A percentile compares a stretch with the other conserved stretches of the same genome.
Evolutionary conservation across 805 yeast species (phyloP).

Genomic region (Debaryomyces maramus): DNA sequence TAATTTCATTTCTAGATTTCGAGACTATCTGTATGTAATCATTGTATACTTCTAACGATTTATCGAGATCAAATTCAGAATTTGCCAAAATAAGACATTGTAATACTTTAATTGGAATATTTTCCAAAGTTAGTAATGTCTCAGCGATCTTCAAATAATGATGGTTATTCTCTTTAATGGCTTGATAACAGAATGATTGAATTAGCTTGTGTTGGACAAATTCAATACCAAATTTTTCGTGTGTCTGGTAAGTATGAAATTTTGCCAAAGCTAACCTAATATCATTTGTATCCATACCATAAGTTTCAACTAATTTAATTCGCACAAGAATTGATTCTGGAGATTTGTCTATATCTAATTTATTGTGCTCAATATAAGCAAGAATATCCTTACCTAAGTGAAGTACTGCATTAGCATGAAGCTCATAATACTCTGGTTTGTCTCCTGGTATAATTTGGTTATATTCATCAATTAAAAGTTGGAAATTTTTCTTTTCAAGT

Average conservation of each 20-base stretch:
- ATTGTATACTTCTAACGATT: slow-evolving; percentile 46
- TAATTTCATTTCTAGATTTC: slow-evolving; percentile 23
- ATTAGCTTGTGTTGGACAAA: slow-evolving; percentile 42
- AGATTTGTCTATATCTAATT: slow-evolving; percentile 23
- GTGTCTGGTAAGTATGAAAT: slow-evolving; percentile 40
- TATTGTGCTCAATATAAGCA: slow-evolving; percentile 17
- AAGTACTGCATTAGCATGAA: neutral
- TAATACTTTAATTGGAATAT: slow-evolving; percentile 31
- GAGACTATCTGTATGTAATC: slow-evolving; percentile 41
- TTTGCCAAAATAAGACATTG: slow-evolving; percentile 44
- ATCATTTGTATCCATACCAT: slow-evolving; percentile 31
- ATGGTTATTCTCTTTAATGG: slow-evolving; percentile 31
- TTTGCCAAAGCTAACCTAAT: slow-evolving; percentile 33
- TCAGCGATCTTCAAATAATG: slow-evolving; percentile 39
- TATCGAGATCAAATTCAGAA: slow-evolving; percentile 38
- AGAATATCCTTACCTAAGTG: slow-evolving; percentile 12
- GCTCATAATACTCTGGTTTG: neutral
- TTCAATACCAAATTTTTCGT: slow-evolving; percentile 40
- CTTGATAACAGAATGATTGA: slow-evolving; percentile 40
- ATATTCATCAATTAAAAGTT: neutral
- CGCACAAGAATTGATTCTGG: slow-evolving; percentile 34
- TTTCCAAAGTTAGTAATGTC: slow-evolving; percentile 26
- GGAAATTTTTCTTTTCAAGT: neutral
- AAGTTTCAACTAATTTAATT: slow-evolving; percentile 29
- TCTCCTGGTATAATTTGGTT: neutral